These are phyloP conservation scores for Penicillium decumbens DNA, from an alignment of 2,329 filamentous ascomycete species.

Conservation along the genomic window DNA sequence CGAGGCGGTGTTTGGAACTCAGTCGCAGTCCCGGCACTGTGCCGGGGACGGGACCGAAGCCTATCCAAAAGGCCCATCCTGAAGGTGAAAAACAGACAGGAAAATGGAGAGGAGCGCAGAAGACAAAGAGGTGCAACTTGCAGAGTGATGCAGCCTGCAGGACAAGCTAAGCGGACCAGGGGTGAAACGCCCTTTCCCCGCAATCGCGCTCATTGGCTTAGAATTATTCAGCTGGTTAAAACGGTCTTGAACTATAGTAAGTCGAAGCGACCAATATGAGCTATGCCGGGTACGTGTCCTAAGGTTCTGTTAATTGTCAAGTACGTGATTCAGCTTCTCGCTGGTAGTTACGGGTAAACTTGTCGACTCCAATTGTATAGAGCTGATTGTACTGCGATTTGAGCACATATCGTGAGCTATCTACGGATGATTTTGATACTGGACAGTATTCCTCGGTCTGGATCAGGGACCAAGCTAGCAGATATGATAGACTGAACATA, in stretches of 20 bases:
- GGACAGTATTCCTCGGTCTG: not conserved
- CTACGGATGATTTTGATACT: not conserved
- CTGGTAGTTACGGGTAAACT: too few species aligned
- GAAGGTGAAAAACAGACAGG: not conserved
- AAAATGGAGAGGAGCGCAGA: not conserved
- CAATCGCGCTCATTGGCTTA: not conserved
- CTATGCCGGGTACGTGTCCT: too few species aligned
- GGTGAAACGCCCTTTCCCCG: constrained; percentile 7
- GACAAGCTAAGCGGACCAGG: not conserved
- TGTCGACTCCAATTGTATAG: too few species aligned
- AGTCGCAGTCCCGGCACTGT: constrained; percentile 26
- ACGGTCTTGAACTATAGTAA: too few species aligned
- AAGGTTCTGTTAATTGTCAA: too few species aligned
- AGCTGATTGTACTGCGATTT: too few species aligned
- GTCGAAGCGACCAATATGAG: too few species aligned
- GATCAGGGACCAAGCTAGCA: not conserved
- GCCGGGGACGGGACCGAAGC: constrained; percentile 27
- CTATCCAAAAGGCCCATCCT: constrained; percentile 33
- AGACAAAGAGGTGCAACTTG: not conserved
- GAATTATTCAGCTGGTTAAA: too few species aligned
- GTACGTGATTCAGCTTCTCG: too few species aligned
- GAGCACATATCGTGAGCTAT: not conserved
- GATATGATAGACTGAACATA: not conserved
- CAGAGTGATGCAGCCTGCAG: constrained; percentile 1
- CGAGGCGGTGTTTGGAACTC: constrained; percentile 19